These are phyloP conservation scores for Pisolithus marmoratus DNA, from an alignment of 768 basidiomycete genomes.

Conservation along the genomic window DNA sequence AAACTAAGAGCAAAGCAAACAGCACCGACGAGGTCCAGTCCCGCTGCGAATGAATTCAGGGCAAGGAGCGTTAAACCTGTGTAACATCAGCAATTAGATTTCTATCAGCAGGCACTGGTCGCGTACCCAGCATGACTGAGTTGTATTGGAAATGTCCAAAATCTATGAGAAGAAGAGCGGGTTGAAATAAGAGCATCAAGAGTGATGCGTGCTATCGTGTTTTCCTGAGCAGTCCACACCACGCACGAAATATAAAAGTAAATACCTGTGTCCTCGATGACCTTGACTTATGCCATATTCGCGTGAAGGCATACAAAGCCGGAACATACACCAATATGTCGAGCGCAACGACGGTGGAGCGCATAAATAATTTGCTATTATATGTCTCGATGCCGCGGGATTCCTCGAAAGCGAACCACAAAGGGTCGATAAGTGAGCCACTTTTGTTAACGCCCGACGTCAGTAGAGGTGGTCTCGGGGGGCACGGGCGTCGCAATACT, in stretches of 20 bases:
- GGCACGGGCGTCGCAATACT: conserved; percentile 25
- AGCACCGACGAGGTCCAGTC: conserved; percentile 70
- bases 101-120: conserved; percentile 1
- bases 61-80: conserved; percentile 66
- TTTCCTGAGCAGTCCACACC: background rate
- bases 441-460: conserved; percentile 25
- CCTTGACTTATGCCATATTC: conserved; percentile 59
- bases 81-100: background rate
- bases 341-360: conserved; percentile 60
- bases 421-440: conserved; percentile 43
- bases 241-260: background rate
- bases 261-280: conserved; percentile 75
- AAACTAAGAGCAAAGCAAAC: conserved; percentile 79
- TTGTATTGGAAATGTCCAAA: conserved; percentile 97
- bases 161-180: conserved; percentile 79
- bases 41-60: conserved; percentile 62
- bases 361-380: conserved; percentile 73
- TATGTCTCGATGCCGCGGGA: conserved; percentile 71
- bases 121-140: conserved; percentile 82
- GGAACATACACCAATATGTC: conserved; percentile 75
- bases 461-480: background rate
- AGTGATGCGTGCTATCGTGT: conserved; percentile 45
- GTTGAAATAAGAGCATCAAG: conserved; percentile 72
- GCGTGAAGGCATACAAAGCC: conserved; percentile 61
- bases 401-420: conserved; percentile 65